A percentile compares a stretch with the other conserved stretches of the same genome.
phyloP scores from a whole-genome alignment of 345 rosid species.

The Lumnitzera racemosa region DNA sequence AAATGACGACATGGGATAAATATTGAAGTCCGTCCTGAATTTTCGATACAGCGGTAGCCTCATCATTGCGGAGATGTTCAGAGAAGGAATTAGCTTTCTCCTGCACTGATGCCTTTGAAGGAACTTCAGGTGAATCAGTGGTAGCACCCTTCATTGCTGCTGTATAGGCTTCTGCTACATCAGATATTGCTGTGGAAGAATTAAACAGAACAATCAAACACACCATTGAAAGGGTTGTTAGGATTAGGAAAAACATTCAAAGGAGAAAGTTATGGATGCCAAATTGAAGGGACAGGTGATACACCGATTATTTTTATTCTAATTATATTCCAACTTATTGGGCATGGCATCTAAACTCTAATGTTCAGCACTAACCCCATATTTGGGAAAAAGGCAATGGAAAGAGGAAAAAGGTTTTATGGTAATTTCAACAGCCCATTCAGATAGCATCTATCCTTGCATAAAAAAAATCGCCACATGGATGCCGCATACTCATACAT shows the following conservation, averaged over 20 bases:
- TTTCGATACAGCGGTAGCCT: slow-evolving; percentile 50
- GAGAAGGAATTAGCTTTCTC: slow-evolving; percentile 62
- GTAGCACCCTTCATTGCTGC: slow-evolving; percentile 53
- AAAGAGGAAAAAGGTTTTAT: no score
- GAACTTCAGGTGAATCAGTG: slow-evolving; percentile 40
- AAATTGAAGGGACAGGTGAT: no score
- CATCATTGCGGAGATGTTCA: slow-evolving; percentile 48
- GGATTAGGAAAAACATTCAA: background rate
- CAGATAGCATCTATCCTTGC: no score
- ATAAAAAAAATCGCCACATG: no score
- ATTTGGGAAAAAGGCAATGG: no score
- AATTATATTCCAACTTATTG: no score
- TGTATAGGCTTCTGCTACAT: slow-evolving; percentile 72
- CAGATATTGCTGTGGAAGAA: slow-evolving; percentile 62
- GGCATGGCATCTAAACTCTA: no score
- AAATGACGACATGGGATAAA: slow-evolving; percentile 57
- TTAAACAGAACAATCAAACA: background rate
- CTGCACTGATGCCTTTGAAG: slow-evolving; percentile 38
- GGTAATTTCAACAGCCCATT: no score
- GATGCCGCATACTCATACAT: no score
- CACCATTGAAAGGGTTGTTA: background rate
- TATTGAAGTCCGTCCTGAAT: slow-evolving; percentile 77
- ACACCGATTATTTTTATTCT: no score
- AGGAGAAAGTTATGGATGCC: background rate
- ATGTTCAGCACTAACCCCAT: no score